Base-by-base conservation (phyloP, 257 asterid species). In the Ocimum tenuiflorum region DNA sequence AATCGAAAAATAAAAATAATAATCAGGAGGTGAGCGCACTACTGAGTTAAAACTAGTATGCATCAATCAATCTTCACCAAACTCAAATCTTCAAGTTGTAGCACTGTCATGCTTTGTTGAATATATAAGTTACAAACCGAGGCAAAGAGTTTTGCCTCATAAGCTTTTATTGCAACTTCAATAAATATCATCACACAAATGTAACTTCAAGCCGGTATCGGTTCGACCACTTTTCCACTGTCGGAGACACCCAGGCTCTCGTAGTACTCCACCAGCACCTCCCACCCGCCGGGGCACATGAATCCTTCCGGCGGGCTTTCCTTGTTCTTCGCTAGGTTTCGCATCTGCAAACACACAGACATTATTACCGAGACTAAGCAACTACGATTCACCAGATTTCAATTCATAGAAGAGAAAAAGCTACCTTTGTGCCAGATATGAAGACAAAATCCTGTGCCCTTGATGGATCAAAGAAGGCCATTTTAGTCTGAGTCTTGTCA, bases 391-490 rank as follows among this genome's bases (percentile, higher is more conserved):
- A 17, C 14, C 6, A 8, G 15, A 17, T 35, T 56, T 10, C 1
- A 8, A 17, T 0, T 1, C 9, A 55, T 14, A 7, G 6, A 27
- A 27, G 4, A 27, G 4, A 27, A 27, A 27, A 27, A 27, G 4
- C 31, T 79, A 89, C 98, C 98, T 92, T 92, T 20, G 99, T 92
- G 77, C 99, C 99, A 8, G 98, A 91, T 41, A 91, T 91, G 80
- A 91, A 91, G 0, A 87, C 78, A 71, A 91, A 91, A 79, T 89
- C 97, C 78, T 89, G 94, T 36, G 90, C 74, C 68, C 97, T 81
- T n/a, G 95, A 80, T 35, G 97, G 97, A 80, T 92, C 97, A 75
- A 92, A 92, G 84, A 92, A 92, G 41, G 97, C 97, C 99, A 89
- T 92, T 74, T 82, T 82, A 38, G 80, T 55, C 81, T 77, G 91